These are phyloP conservation scores for Musa acuminata DNA, from an alignment of 176 grass and related monocot species.

Conservation along the genomic window DNA sequence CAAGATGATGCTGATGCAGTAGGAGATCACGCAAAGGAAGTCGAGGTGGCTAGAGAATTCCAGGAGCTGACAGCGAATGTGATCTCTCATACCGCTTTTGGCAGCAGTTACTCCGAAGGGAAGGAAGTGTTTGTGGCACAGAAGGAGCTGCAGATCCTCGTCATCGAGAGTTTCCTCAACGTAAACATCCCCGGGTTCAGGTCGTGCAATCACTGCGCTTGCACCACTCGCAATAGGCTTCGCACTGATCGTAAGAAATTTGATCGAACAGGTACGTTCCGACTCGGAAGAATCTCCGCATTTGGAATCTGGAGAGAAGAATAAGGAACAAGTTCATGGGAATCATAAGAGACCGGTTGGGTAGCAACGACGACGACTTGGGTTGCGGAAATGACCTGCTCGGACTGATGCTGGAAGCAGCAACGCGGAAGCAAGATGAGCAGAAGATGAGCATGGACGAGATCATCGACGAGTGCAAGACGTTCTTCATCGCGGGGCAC, in stretches of 20 bases:
- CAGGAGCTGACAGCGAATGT: conserved; percentile 51
- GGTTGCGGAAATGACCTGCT: conserved; percentile 43
- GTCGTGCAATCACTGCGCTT: conserved; percentile 1
- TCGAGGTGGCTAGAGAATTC: conserved; percentile 36
- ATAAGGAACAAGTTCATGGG: conserved; percentile 23
- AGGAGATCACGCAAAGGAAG: conserved; percentile 9
- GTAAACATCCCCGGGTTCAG: conserved; percentile 21
- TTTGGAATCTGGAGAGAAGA: conserved; percentile 21
- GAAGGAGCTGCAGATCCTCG: conserved; percentile 34
- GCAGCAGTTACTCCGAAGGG: conserved; percentile 43
- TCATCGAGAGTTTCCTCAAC: conserved; percentile 20
- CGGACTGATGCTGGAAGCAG: conserved; percentile 32
- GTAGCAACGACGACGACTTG: background rate
- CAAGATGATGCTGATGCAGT: background rate
- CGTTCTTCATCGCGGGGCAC: conserved; percentile 41
- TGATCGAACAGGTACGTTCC: conserved; percentile 20
- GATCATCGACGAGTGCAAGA: conserved; percentile 55
- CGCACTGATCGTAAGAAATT: background rate
- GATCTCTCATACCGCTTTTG: conserved; percentile 52
- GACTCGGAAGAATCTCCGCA: conserved; percentile 19
- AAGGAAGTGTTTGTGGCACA: conserved; percentile 36
- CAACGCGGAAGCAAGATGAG: conserved; percentile 2
- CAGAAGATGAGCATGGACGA: conserved; percentile 27
- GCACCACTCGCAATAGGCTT: background rate
- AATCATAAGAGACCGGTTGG: conserved; percentile 22